Evolutionary conservation across 108 stramenopile genomes (phyloP), one percentile per base, ranked within the genome.

Genomic region (Skeletonema costatum): DNA sequence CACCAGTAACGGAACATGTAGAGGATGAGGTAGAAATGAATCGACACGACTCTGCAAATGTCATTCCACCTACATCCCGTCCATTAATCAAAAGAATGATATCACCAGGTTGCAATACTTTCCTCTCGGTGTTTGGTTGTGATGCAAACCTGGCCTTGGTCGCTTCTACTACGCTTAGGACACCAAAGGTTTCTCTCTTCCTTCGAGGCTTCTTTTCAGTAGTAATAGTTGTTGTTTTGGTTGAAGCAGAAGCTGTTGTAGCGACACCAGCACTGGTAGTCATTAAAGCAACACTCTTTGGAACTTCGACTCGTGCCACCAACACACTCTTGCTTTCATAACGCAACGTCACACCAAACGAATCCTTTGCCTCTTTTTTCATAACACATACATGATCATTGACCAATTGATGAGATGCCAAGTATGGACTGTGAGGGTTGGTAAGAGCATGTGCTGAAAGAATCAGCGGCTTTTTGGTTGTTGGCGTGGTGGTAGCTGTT

Each of bases 71-170:
- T 1, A 85, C 72, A 19, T 51, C 12, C n/a, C 42, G 31, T 10
- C 87, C 89, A 62, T 89, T 81, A 38, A 94, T 76, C 0, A 80
- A 63, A 16, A 94, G 76, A 32, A 94, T 77, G n/a, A 94, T 82
- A 61, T 94, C 93, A 12, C 88, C 90, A 36, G 80, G 68, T 59
- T 83, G 74, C 62, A 93, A 64, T 16, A 9, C 7, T 44, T 8
- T 50, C 10, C 17, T 56, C 17, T 63, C 66, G 60, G 65, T 60
- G 29, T 44, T 39, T 0, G 60, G 0, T 32, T 71, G 59, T 25
- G 75, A 65, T 6, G 42, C 42, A 32, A 65, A 70, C 4, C 48
- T 77, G 3, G 73, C 66, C 62, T 89, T 89, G 5, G 60, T 72
- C 0, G 87, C 84, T 64, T 92, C 82, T 35, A 85, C 48, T 9